phyloP scores from a whole-genome alignment of 257 asterid genomes.

The Thymus mandschuricus region DNA sequence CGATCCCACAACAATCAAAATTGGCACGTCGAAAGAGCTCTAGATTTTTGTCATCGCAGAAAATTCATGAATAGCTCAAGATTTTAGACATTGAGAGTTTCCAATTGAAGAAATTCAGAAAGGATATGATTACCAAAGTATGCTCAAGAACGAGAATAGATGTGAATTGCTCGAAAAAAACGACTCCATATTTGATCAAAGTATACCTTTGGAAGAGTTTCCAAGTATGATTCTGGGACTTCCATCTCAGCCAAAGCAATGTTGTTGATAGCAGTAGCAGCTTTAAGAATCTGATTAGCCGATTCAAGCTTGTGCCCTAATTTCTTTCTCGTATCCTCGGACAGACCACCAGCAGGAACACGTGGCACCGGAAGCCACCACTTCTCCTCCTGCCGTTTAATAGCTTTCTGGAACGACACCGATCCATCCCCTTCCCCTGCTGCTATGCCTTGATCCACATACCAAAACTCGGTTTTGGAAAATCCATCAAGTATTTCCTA shows the following conservation, averaged over 20 bases:
- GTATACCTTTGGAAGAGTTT: constrained; percentile 81
- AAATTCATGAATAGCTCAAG: no score
- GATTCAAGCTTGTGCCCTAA: constrained; percentile 76
- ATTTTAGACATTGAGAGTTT: no score
- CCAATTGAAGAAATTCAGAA: no score
- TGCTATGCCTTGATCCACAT: constrained; percentile 79
- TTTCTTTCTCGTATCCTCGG: constrained; percentile 58
- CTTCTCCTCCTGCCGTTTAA: constrained; percentile 81
- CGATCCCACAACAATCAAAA: not conserved
- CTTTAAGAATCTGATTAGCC: constrained; percentile 87
- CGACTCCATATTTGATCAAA: no score
- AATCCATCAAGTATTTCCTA: constrained; percentile 90
- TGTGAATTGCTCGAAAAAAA: no score
- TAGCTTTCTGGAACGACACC: constrained; percentile 56
- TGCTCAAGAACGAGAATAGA: no score
- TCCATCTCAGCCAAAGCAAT: constrained; percentile 87
- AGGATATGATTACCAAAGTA: no score
- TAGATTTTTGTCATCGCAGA: no score
- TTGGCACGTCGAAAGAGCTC: no score
- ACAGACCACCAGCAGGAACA: constrained; percentile 79
- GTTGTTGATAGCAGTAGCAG: constrained; percentile 80
- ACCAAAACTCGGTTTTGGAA: constrained; percentile 83
- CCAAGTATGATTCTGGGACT: constrained; percentile 85
- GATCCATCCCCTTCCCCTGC: constrained; percentile 74
- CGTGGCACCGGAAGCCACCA: constrained; percentile 99